Evolutionary conservation across 2,329 filamentous ascomycete genomes (phyloP), one percentile per base, ranked within the genome.

Genomic region (Anthostomella pinea): DNA sequence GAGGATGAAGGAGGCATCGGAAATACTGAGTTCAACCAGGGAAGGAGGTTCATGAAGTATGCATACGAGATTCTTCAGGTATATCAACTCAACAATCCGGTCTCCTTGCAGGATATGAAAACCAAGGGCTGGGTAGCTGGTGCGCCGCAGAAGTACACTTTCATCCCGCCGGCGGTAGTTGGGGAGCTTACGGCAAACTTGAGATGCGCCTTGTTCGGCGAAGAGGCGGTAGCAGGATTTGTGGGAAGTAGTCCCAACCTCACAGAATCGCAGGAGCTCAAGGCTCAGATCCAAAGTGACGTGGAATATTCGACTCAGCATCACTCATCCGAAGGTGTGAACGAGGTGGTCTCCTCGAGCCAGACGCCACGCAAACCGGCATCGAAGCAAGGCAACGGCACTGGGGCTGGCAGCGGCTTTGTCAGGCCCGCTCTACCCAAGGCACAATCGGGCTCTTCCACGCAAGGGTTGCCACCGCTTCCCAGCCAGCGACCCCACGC

Each of bases 61-160:
- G 76, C 73, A 3, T 75, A 79, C 49, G 69, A 74, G 48, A 63
- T 79, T 28, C 46, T 68, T 15, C 68, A 81, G 48, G 65, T 84
- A 1, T 84, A 82, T 50, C 69, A 79, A 56, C 67, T 84, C 17
- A 81, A 81, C 49, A 72, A 83, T 52, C 73, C 79, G 0, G 64
- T 79, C 2, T 60, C 68, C 1, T 60, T 77, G 2, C 59, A 65
- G 0, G 63, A 70, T 34, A 75, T 83, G 64, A 68, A 67, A 28
- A 61, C 66, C 26, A 72, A 75, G 24, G 77, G 74, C 0, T 79
- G 77, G 73, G 53, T 80, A 0, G 62, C 67, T 5, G 60, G 63
- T 2, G 58, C 67, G 2, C 69, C 79, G n/a, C 62, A 66, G 17
- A 72, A 69, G 32, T 80, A 73, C 41, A 58, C 60, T 3, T 79